Base-by-base conservation (phyloP, 2,329 filamentous ascomycete genomes). In the Myrmaecium sp. region DNA sequence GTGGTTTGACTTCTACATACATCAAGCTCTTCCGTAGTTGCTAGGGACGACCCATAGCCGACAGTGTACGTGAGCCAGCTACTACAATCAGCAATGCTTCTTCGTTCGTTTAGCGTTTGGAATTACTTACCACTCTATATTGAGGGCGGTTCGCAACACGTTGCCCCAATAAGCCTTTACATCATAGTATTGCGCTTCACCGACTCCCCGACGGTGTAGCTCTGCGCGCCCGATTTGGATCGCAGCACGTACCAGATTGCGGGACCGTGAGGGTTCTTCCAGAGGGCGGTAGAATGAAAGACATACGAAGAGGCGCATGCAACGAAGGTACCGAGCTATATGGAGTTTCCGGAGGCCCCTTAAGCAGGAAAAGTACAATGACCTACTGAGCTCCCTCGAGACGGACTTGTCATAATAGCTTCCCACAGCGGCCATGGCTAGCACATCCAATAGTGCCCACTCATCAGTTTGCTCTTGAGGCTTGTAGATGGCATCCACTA, bases 201-300 rank as follows among this genome's bases (percentile, higher is more conserved):
- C n/a, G n/a, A n/a, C n/a, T n/a, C n/a, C n/a, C n/a, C n/a, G n/a
- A n/a, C n/a, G n/a, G n/a, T 14, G 8, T 24, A 14, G 13, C 8
- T 24, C 9, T 8, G 8, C 8, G 8, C 22, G 9, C 8, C 22
- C 13, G 8, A 24, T 14, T 8, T 8, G 8, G 8, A 14, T 8
- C 9, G 22, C 22, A 9, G 13, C 13, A 51, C 49, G 42, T 20
- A 51, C 40, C 5, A 52, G 30, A 30, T 51, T 48, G 23, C 48
- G 40, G 5, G 47, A 45, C 22, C 47, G 50, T 44, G 49, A 46
- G 26, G 52, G 49, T 33, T 52, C 51, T 33, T 52, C 47, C 2
- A 52, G 35, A 3, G 51, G 22, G 3, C 48, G 42, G 30, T 51
- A 48, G 23, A 51, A 47, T 0, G 48, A 49, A 32, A 49, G 40